Base-by-base conservation (phyloP, 164 flowering plant species). In the Malania oleifera region DNA sequence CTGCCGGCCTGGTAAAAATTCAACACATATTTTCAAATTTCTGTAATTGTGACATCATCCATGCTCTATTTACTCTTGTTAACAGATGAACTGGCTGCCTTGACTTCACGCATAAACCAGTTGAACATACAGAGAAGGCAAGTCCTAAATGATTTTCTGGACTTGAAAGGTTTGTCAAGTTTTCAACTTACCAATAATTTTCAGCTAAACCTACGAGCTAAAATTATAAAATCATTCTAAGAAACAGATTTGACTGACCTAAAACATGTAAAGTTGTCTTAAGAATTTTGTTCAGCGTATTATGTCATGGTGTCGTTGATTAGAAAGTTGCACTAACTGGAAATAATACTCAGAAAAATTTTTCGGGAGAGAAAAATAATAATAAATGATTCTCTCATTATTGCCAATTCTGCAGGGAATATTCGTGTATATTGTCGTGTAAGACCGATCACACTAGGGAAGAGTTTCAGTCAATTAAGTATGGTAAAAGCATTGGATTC, bases 361-460 rank as follows among this genome's bases (percentile, higher is more conserved):
- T 11, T 38, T 38, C 2, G 14, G 13, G 13, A 12, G 13, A 43
- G 46, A 43, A 43, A 5, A 17, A 17, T 17, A 43, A 17, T 6
- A 5, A 10, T 6, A 43, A 22, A 4, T 10, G 9, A 17, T 5
- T 10, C 5, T 4, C 20, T 18, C 3, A 17, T 17, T 6, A 11
- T 54, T 25, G 24, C 48, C 20, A 35, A 6, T 17, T 7, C 43
- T 70, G 70, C 82, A 83, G 88, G 83, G 18, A 80, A 78, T 46
- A 80, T 80, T 66, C 83, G 88, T 10, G 88, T 79, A 2, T 80
- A 78, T 56, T 83, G 83, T 43, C 83, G 83, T 14, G 41, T 83
- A 46, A 78, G 83, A 58, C 88, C 87, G 17, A 53, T 60, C 49
- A 56, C 57, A 10, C n/a, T 20, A 29, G 70, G 58, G 46, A 73